These are phyloP conservation scores for Scheffersomyces amazonensis DNA, from an alignment of 805 yeast genomes.

Conservation along the genomic window DNA sequence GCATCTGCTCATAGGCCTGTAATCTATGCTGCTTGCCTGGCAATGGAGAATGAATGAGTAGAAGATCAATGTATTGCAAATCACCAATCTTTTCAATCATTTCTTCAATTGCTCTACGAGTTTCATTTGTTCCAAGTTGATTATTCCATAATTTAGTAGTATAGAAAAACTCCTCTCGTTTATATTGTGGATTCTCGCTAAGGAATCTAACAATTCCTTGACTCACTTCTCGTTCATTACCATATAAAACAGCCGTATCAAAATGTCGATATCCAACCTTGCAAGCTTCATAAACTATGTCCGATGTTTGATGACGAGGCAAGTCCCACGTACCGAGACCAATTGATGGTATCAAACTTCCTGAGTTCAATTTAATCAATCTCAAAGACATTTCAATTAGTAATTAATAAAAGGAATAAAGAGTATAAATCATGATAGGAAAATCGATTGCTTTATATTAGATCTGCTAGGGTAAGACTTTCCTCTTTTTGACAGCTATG, in stretches of 20 bases:
- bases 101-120: slow-evolving; percentile 55
- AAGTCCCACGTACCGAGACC: slow-evolving; percentile 52
- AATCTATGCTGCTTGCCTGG: slow-evolving; percentile 40
- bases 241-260: slow-evolving; percentile 72
- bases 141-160: slow-evolving; percentile 76
- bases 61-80: slow-evolving; percentile 68
- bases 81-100: slow-evolving; percentile 47
- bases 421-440: no score
- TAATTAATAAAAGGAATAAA: no score
- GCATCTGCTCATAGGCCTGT: slow-evolving; percentile 54
- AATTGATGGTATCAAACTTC: slow-evolving; percentile 39
- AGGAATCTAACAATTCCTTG: slow-evolving; percentile 50
- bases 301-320: slow-evolving; percentile 27
- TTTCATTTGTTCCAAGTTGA: slow-evolving; percentile 56
- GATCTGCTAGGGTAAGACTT: no score
- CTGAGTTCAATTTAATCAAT: slow-evolving; percentile 25
- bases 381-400: neutral
- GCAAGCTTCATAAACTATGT: slow-evolving; percentile 55
- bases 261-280: slow-evolving; percentile 68
- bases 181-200: slow-evolving; percentile 25
- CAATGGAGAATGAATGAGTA: slow-evolving; percentile 61
- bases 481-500: no score
- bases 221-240: slow-evolving; percentile 68
- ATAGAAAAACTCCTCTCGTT: slow-evolving; percentile 33
- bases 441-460: no score